phyloP scores from a whole-genome alignment of 306 rosid genomes.

The Astragalus membranaceus region DNA sequence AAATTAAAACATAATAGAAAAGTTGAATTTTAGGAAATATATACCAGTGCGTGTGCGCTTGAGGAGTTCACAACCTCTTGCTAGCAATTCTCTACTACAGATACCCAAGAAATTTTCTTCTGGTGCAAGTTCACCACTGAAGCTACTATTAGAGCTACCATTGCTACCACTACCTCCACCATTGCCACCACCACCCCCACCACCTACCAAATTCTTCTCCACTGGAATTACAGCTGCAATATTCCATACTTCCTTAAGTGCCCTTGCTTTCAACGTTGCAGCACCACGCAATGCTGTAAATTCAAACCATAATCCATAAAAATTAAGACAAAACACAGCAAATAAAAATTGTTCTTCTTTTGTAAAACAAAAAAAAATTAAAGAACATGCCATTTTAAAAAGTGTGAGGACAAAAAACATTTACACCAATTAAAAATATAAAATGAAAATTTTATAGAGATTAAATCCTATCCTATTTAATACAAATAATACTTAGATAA shows the following conservation, averaged over 20 bases:
- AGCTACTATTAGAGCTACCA: slow-evolving; percentile 59
- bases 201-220: slow-evolving; percentile 56
- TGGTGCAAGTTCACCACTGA: slow-evolving; percentile 65
- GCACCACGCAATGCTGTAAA: slow-evolving; percentile 84
- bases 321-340: neutral
- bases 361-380: no score
- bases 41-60: slow-evolving; percentile 91
- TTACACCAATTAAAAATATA: no score
- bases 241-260: slow-evolving; percentile 90
- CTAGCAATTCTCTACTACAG: slow-evolving; percentile 68
- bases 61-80: slow-evolving; percentile 85
- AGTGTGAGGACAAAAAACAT: no score
- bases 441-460: no score
- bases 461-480: no score
- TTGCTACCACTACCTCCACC: slow-evolving; percentile 21
- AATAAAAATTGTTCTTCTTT: neutral
- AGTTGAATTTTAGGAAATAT: neutral
- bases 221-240: slow-evolving; percentile 83
- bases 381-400: no score
- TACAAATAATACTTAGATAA: no score
- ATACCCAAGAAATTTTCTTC: slow-evolving; percentile 75
- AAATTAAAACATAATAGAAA: neutral
- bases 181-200: slow-evolving; percentile 3
- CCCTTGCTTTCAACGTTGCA: slow-evolving; percentile 93
- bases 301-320: neutral